Evolutionary conservation across 176 grass and related monocot species (phyloP).

Genomic region (Poa annua): DNA sequence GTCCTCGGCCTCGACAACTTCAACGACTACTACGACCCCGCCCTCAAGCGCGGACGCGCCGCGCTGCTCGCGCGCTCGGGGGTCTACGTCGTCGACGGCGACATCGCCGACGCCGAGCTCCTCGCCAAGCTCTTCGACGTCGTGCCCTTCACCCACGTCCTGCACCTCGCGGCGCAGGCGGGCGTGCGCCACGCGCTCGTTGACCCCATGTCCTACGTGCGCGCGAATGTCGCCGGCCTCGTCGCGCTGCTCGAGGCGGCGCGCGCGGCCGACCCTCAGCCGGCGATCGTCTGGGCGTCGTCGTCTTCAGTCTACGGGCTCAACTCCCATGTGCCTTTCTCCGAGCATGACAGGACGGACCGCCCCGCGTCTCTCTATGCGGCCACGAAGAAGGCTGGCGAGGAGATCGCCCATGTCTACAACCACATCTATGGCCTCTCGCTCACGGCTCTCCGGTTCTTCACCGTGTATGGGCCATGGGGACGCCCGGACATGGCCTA

Average conservation of each 20-base stretch:
- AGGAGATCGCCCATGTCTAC: slow-evolving; percentile 93
- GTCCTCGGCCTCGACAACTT: slow-evolving; percentile 86
- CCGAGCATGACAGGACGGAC: slow-evolving; percentile 82
- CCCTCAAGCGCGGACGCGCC: slow-evolving; percentile 74
- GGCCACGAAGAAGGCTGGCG: slow-evolving; percentile 85
- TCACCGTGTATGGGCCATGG: slow-evolving; percentile 86
- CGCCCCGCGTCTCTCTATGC: slow-evolving; percentile 85
- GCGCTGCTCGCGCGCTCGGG: slow-evolving; percentile 66
- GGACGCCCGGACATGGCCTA: slow-evolving; percentile 82
- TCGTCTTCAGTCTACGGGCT: slow-evolving; percentile 84
- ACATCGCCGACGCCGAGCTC: slow-evolving; percentile 72
- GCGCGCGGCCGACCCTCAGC: slow-evolving; percentile 66
- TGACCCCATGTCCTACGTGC: slow-evolving; percentile 78
- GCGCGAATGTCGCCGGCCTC: slow-evolving; percentile 72
- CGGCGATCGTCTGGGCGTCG: slow-evolving; percentile 84
- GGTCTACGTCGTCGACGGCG: slow-evolving; percentile 82
- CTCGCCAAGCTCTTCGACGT: slow-evolving; percentile 85
- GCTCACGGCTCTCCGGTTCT: slow-evolving; percentile 76
- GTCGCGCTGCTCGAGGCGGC: slow-evolving; percentile 73
- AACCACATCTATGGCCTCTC: slow-evolving; percentile 93
- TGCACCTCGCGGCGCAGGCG: slow-evolving; percentile 91
- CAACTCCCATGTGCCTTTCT: slow-evolving; percentile 80
- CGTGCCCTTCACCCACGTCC: slow-evolving; percentile 86
- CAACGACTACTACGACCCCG: slow-evolving; percentile 85
- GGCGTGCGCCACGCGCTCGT: slow-evolving; percentile 84